Base-by-base conservation (phyloP, 805 yeast species). In the Metschnikowia bowlesiae region DNA sequence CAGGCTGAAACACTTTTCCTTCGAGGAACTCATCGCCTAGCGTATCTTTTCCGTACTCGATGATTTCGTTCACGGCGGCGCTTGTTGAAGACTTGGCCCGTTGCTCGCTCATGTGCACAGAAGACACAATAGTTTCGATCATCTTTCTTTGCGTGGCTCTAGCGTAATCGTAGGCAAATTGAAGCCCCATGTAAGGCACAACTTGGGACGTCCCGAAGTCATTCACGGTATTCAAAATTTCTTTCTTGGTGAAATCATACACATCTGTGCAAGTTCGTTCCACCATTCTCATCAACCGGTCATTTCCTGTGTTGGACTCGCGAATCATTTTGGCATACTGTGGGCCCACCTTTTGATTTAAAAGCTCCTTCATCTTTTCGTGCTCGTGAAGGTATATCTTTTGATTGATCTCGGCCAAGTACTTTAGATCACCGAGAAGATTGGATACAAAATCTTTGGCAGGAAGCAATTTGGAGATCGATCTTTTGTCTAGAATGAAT, bases 401-500 rank as follows among this genome's bases (percentile, higher is more conserved):
- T 46, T 81, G 75, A 63, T 91, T 94, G n/a, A 80, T 68, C 8
- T 74, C 68, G 0, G 95, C 77, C 18, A 94, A 71, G 1, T 70
- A 67, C 45, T 71, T 70, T 38, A 92, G 61, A 61, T 94, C 99
- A 22, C 66, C 65, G 39, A 87, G 76, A 10, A 91, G 62, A 59
- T 90, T 92, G 16, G 75, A 53, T 30, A 92, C 69, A 59, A 87
- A 94, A n/a, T 85, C 91, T 62, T 90, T 89, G 0, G 97, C 98
- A 0, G 99, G 99, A 34, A 89, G 78, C 11, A 94, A 73, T 64
- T 94, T 94, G 0, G 98, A 90, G 9, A 87, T 66, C 0, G 97
- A 83, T 60, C 99, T 79, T 60, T 91, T 94, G 57, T 92, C 96
- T 22, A 94, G 74, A 4, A 94, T 84, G 65, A 94, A 94, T 56